A percentile compares a stretch with the other conserved stretches of the same genome.
Conservation (phyloP, 305 asterid genomes). For the Fraxinus dipetala region DNA sequence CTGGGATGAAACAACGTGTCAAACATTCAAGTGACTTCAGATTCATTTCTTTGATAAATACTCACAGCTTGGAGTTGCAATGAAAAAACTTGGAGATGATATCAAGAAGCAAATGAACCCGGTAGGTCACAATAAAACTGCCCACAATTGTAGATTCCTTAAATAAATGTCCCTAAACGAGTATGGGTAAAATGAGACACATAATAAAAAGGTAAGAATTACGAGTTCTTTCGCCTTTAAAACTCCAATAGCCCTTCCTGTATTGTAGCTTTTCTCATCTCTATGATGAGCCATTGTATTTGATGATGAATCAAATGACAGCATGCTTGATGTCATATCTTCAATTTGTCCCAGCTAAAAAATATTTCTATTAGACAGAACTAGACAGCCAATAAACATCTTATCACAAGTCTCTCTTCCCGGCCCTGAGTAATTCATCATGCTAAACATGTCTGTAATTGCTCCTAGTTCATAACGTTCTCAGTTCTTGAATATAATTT, state of each 20-base stretch:
- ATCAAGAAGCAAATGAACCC: conserved; percentile 39
- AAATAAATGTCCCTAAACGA: background rate
- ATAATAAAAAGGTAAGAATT: background rate
- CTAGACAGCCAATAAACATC: background rate
- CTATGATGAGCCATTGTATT: background rate
- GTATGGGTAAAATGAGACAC: background rate
- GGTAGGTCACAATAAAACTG: conserved; percentile 22
- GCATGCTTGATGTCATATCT: background rate
- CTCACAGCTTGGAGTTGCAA: conserved; percentile 19
- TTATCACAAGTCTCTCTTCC: background rate
- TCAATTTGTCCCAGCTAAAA: background rate
- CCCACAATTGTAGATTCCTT: background rate
- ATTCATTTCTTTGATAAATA: background rate
- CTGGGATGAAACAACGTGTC: background rate
- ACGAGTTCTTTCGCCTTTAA: background rate
- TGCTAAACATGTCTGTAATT: background rate
- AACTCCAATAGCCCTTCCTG: background rate
- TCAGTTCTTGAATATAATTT: background rate
- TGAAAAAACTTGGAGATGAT: conserved; percentile 48
- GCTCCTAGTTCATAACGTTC: background rate
- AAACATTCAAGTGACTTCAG: background rate
- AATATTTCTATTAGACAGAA: background rate
- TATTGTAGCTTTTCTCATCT: background rate
- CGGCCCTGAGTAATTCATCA: background rate
- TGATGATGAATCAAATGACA: background rate